phyloP scores from a whole-genome alignment of 441 rosid species.

The Brassica balearica region DNA sequence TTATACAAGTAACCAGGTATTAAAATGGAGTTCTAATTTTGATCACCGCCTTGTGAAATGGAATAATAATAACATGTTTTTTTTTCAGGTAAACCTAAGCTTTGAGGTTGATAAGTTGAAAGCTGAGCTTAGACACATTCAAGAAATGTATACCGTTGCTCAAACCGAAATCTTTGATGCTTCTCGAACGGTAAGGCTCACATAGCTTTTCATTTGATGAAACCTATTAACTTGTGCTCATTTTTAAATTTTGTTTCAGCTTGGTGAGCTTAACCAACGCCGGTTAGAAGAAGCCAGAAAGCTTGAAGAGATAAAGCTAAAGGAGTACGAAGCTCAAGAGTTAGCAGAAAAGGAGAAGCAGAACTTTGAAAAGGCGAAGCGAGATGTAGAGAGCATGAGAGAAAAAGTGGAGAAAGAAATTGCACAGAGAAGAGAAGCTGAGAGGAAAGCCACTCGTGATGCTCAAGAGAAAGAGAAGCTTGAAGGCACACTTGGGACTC shows the following conservation, averaged over 20 bases:
- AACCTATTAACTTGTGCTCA: constrained; percentile 22
- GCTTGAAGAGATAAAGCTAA: constrained; percentile 63
- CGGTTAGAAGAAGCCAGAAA: constrained; percentile 68
- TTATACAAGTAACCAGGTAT: constrained; percentile 60
- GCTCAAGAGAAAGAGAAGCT: constrained; percentile 80
- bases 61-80: neutral
- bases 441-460: constrained; percentile 57
- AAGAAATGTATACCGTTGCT: constrained; percentile 79
- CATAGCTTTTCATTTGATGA: constrained; percentile 10
- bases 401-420: constrained; percentile 64
- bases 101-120: constrained; percentile 92
- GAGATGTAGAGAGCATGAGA: constrained; percentile 62
- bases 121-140: constrained; percentile 82
- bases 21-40: neutral
- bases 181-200: constrained; percentile 69
- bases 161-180: constrained; percentile 82
- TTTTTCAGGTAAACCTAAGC: constrained; percentile 57
- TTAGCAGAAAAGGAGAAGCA: constrained; percentile 68
- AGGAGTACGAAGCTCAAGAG: constrained; percentile 63
- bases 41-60: neutral
- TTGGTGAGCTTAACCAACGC: constrained; percentile 56
- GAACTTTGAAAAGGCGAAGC: constrained; percentile 59
- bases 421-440: constrained; percentile 60
- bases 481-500: constrained; percentile 51
- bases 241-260: constrained; percentile 50